phyloP scores from a whole-genome alignment of 2,329 filamentous ascomycete genomes.

The Xylaria sp. region DNA sequence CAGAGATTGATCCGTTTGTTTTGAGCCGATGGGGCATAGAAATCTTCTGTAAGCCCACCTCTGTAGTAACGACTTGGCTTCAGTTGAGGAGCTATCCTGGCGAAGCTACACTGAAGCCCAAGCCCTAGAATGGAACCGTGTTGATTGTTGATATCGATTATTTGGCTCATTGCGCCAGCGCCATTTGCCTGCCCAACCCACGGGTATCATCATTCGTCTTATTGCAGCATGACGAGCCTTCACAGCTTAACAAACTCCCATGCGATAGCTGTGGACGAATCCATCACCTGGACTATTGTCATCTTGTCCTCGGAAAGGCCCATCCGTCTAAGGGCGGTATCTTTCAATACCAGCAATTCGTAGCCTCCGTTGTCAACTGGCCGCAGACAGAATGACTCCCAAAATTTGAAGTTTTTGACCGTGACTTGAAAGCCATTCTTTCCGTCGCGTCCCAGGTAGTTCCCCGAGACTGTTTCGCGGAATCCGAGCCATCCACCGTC shows the following conservation, averaged over 20 bases:
- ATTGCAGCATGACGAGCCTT: background rate
- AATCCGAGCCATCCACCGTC: constrained; percentile 11
- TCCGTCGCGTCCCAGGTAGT: constrained; percentile 7
- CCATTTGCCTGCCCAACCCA: background rate
- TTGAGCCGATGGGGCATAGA: no score
- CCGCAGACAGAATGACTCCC: constrained; percentile 7
- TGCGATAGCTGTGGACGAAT: background rate
- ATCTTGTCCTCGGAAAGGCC: background rate
- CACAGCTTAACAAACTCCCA: constrained; percentile 14
- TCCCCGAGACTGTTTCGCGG: constrained; percentile 12
- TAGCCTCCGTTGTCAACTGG: constrained; percentile 3
- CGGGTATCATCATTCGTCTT: no score
- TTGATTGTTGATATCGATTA: background rate
- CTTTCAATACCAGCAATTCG: background rate
- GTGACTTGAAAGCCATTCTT: background rate
- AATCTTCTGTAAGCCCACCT: no score
- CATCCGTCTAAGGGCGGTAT: constrained; percentile 1
- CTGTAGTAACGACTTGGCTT: no score
- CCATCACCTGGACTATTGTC: background rate
- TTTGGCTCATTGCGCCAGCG: background rate
- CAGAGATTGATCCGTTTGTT: no score
- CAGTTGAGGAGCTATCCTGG: no score
- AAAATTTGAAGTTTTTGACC: background rate
- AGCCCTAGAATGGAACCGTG: no score
- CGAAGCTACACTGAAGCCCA: no score